phyloP scores from a whole-genome alignment of 2,329 filamentous ascomycete species.

The Curvularia eragrostidis region DNA sequence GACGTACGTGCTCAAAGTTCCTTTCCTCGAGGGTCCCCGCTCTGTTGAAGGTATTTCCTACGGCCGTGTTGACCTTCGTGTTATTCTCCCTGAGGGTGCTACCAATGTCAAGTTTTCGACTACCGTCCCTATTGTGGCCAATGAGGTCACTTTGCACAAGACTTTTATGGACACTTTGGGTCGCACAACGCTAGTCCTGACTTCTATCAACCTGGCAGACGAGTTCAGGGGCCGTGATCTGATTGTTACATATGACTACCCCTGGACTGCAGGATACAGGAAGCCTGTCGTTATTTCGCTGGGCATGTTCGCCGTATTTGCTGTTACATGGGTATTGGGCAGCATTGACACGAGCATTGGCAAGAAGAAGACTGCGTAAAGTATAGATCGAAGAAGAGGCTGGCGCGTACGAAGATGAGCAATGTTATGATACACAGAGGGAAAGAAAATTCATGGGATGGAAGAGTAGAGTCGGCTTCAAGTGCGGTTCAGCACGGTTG shows the following conservation, averaged over 20 bases:
- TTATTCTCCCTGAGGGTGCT: conserved; percentile 91
- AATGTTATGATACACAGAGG: conserved; percentile 4
- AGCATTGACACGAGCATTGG: conserved; percentile 83
- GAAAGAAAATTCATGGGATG: neutral
- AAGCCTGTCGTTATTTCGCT: conserved; percentile 86
- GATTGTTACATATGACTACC: conserved; percentile 87
- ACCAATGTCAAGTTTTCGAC: conserved; percentile 82
- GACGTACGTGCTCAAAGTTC: conserved; percentile 85
- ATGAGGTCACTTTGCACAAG: conserved; percentile 70
- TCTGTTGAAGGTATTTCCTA: conserved; percentile 86
- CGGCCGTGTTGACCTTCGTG: conserved; percentile 76
- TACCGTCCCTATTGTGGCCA: conserved; percentile 71
- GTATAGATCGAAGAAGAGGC: neutral
- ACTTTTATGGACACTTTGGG: conserved; percentile 95
- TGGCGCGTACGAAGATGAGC: conserved; percentile 1
- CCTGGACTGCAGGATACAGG: conserved; percentile 74
- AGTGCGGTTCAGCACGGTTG: conserved; percentile 11
- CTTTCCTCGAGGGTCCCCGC: conserved; percentile 92
- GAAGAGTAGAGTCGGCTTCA: neutral
- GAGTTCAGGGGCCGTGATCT: conserved; percentile 85
- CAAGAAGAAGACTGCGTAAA: conserved; percentile 55
- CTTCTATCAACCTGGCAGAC: conserved; percentile 86
- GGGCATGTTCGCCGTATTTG: conserved; percentile 76
- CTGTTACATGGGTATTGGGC: conserved; percentile 75
- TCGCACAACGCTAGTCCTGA: conserved; percentile 80